Evolutionary conservation across 2,329 filamentous ascomycete species (phyloP), one percentile per base, ranked within the genome.

Genomic region (Beauveria sp.): DNA sequence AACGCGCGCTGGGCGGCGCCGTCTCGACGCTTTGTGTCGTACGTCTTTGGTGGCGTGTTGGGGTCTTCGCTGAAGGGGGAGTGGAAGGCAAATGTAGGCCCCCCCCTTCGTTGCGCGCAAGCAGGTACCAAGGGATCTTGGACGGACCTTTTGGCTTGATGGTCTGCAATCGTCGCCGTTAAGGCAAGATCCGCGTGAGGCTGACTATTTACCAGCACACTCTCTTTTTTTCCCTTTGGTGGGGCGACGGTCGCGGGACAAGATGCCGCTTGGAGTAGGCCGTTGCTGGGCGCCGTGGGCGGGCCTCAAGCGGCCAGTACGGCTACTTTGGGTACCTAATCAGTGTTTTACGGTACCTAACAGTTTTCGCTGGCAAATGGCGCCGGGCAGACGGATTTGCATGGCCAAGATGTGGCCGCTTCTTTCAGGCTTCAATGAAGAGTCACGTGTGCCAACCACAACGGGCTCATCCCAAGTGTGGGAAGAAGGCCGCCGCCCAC

Each of bases 101-200:
- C 55, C 58, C 58, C 58, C 58, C 58, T 52, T 61, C 51, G 51
- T 55, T 61, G 58, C 45, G 58, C 58, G 58, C 58, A 61, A 26
- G 58, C 58, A 61, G 58, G 24, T 53, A 42, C 51, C 43, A 46
- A 42, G 30, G 43, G 47, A 50, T 51, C 51, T 55, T 34, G 51
- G 42, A 55, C 34, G 51, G 34, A 38, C 28, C 12, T 47, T 40
- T 55, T 24, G 58, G 24, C 34, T 16, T 50, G 51, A 61, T 49
- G 51, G 42, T 55, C 40, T 60, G 24, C n/a, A 34, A 20, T 51
- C 46, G 18, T 51, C 56, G 56, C 46, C 34, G 45, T 6, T 42
- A 51, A 24, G 56, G 30, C 45, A 51, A 50, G 47, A 51, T 43
- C 46, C 46, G 18, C 8, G 46, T 58, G 34, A 58, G 56, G 46